Base-by-base conservation (phyloP, 345 rosid genomes). In the Gossypium thurberi region DNA sequence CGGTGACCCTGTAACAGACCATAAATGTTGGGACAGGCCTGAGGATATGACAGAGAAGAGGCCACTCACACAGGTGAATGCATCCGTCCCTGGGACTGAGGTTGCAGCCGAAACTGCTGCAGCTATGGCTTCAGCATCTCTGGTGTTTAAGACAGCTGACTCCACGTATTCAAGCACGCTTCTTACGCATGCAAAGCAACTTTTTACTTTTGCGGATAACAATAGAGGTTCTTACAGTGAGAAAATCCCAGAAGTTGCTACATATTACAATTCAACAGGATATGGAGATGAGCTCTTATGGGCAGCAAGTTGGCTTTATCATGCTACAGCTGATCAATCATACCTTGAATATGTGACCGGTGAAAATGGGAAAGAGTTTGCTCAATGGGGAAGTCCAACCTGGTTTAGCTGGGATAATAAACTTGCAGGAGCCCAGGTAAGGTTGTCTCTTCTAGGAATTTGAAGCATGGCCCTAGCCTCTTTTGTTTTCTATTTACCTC, bases 401-500 rank as follows among this genome's bases (percentile, higher is more conserved):
- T 96, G 99, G 98, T 96, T 96, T 71, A 91, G 94, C 79, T 96
- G 99, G 99, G 99, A 96, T 74, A 85, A 93, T 67, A 96, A 96
- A 82, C 97, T 84, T 78, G 97, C 98, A 10, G 99, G 97, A 78
- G 82, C 91, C 28, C 98, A 95, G 90, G 99, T 88, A 87, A 71
- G 56, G 73, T 70, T 21, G 23, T 64, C 61, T 48, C 48, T 59
- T 55, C 28, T 18, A 28, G 73, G 55, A 25, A 42, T 15, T 48
- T 67, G 71, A 69, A 37, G n/a, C 12, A 18, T 11, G 4, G 50
- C 13, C 6, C 42, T 23, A 14, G 11, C 25, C 25, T 67, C 42
- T 47, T 21, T 69, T 51, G 20, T 51, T 50, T 69, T 17, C 3
- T 0, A 6, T n/a, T 28, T 28, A 15, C 40, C 40, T 33, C 40